Base-by-base conservation (phyloP, 2,329 filamentous ascomycete genomes). In the Talaromyces piceae region DNA sequence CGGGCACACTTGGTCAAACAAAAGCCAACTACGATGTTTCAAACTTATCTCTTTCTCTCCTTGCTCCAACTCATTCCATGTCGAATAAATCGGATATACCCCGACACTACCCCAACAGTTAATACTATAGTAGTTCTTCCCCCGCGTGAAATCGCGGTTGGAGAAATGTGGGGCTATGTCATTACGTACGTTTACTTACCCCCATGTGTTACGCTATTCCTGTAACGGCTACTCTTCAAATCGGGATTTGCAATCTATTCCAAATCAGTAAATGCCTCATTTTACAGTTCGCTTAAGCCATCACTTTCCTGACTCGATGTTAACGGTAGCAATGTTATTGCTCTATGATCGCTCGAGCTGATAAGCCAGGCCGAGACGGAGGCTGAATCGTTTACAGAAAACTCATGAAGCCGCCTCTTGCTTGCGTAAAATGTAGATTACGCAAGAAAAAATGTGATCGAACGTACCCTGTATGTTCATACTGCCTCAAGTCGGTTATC, bases 371-470 rank as follows among this genome's bases (percentile, higher is more conserved):
- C n/a, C 11, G 31, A 16, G 18, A 37, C 20, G 9, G 33, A 20
- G 16, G 33, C 33, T 13, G 16, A 18, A 16, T 4, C 16, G 16
- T 4, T 18, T 11, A 20, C 16, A 18, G n/a, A 6, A n/a, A 12
- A 25, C 39, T 48, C 18, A 56, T 56, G 54, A 56, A 54, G 31
- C 52, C 52, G 26, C 54, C 54, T 11, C 52, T 56, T 25, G 52
- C 54, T 11, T 56, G 54, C 37, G 45, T 51, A 28, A 56, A 56
- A 37, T 56, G 54, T 37, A 44, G 54, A 25, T 37, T 39, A 25
- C 54, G 54, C 47, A 56, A 56, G 49, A 54, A 54, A 49, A 56
- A 56, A 52, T 56, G 54, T n/a, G 54, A 56, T 31, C 54, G 54
- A 9, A 52, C 52, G n/a, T 54, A 54, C 28, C 54, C 54, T 5